A percentile compares a stretch with the other conserved stretches of the same genome.
Evolutionary conservation across 371 early-diverging fungal genomes (phyloP).

Genomic region (Apophysomyces elegans): DNA sequence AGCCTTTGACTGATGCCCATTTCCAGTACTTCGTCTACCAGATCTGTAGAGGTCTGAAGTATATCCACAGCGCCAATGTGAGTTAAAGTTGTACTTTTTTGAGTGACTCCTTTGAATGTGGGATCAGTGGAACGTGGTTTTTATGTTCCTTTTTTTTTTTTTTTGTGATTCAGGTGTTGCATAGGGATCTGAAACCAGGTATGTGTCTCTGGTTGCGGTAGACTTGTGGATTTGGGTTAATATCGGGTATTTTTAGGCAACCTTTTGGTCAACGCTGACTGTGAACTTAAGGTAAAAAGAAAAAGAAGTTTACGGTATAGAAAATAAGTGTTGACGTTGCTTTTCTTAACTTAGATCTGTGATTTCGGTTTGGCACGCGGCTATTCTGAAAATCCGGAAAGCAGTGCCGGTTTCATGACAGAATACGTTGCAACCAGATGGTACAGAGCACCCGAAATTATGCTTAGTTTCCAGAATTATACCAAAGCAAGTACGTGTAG

Average conservation of each 20-base stretch:
- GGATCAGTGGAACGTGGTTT: not conserved
- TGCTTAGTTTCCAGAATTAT: conserved; percentile 93
- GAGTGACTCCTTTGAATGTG: not conserved
- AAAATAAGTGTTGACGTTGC: not conserved
- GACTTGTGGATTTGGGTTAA: conserved; percentile 2
- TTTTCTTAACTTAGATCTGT: conserved; percentile 65
- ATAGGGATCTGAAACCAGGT: conserved; percentile 98
- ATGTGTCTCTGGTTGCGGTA: conserved; percentile 9
- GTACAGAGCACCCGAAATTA: conserved; percentile 99
- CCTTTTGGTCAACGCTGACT: conserved; percentile 96
- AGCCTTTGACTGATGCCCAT: conserved; percentile 95
- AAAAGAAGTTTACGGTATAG: not conserved
- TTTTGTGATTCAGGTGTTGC: conserved; percentile 59
- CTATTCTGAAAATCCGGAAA: conserved; percentile 79
- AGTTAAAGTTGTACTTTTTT: conserved; percentile 2
- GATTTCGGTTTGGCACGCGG: conserved; percentile 97
- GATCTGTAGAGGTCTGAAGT: conserved; percentile 95
- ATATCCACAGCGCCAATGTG: conserved; percentile 99
- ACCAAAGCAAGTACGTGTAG: conserved; percentile 88
- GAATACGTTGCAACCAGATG: conserved; percentile 98
- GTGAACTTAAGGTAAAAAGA: conserved; percentile 79
- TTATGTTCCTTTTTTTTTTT: not conserved
- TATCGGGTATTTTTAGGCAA: conserved; percentile 56
- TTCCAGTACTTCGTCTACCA: conserved; percentile 99
- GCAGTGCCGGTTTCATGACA: conserved; percentile 91